Base-by-base conservation (phyloP, 805 yeast genomes). In the Saccharomycopsis fermentans region DNA sequence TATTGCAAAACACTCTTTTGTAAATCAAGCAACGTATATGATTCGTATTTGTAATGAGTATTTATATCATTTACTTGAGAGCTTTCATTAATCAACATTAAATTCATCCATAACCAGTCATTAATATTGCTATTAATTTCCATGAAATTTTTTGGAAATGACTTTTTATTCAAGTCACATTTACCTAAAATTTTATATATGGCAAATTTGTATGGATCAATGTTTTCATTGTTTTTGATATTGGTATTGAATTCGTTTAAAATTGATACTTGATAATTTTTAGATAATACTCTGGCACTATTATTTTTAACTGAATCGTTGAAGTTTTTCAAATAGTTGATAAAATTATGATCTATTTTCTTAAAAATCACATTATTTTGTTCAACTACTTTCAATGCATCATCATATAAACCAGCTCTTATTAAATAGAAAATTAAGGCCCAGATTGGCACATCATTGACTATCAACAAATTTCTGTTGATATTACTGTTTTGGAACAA, bases 91-190 rank as follows among this genome's bases (percentile, higher is more conserved):
- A 87, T 81, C 32, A 92, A 76, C 71, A 83, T 78, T 58, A 94
- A 77, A 71, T 94, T 97, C 68, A 87, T 81, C 99, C 99, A 92
- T 55, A 92, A 70, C 98, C 98, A 92, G 72, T 92, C 98, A 70
- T 92, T 98, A 54, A 91, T 81, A 59, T 95, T 87, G 39, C 83
- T 72, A 43, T 43, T 43, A 43, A 43, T 43, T n/a, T 43, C 50
- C 40, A 86, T 80, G 34, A 92, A 81, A 40, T 80, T 74, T n/a
- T 83, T 70, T 39, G 95, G 82, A 65, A 91, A 73, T 62, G 80
- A 74, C 70, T 83, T 82, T 70, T 84, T 77, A 54, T 86, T 75
- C 67, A 86, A 68, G 73, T 84, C 84, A 70, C 97, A 90, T 70
- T 94, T 85, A n/a, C 98, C 98, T 59, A 92, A 79, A 27, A 94